Base-by-base conservation (phyloP, 768 basidiomycete species). In the Xerocomellus dryophilus region DNA sequence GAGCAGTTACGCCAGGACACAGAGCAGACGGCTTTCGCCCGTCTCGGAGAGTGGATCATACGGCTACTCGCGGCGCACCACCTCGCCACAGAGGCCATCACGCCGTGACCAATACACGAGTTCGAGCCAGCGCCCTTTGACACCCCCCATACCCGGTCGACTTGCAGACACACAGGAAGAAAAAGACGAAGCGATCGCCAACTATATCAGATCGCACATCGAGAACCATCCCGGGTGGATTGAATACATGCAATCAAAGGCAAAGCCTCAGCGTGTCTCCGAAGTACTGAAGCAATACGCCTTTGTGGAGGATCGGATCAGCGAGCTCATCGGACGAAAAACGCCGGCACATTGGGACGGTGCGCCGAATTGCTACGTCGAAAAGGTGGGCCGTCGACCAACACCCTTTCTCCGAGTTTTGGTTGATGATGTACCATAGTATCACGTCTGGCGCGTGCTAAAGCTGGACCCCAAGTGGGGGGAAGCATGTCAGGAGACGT, bases 381-480 rank as follows among this genome's bases (percentile, higher is more conserved):
- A 78, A 53, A 76, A 75, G 69, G 84, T 83, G 54, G 58, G 65
- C 39, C 25, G 35, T 32, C 17, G 43, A 25, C 25, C 5, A 10
- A 21, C 2, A 2, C 10, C 2, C 15, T 17, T 18, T 31, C 8
- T 29, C 10, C 2, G n/a, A 36, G 14, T 20, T 17, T 45, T 39
- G 42, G 21, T 50, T 53, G 43, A 60, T 36, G 20, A 32, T 14
- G 15, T 7, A 20, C 45, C n/a, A 21, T 40, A 72, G 69, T 66
- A 58, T 35, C 84, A 88, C 53, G 75, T 89, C 25, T 69, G 79
- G 62, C 69, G 65, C 36, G 82, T 81, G 8, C 70, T 89, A 46
- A 71, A 72, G 18, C 63, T 85, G 34, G 58, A 64, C 32, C 62
- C 69, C 6, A 63, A 66, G 23, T 84, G 78, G 73, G 74, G 76